Conservation (phyloP, 2,329 filamentous ascomycete species). For the Fusarium buharicum region DNA sequence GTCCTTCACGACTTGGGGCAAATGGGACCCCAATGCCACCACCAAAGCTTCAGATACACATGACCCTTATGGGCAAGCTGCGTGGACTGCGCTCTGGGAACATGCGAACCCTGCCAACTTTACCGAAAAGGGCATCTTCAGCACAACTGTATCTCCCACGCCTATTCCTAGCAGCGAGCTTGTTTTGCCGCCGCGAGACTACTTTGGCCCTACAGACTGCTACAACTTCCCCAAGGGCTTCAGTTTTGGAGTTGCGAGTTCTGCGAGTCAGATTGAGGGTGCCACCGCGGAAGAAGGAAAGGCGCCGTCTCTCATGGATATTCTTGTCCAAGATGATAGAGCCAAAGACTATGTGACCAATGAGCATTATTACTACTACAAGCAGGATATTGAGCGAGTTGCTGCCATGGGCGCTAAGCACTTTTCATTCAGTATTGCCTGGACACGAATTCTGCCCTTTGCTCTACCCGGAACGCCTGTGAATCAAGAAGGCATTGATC, state of each 20-base stretch:
- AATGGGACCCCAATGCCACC: conserved; percentile 49
- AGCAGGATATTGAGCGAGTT: conserved; percentile 65
- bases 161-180: conserved; percentile 65
- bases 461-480: conserved; percentile 60
- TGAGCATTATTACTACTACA: conserved; percentile 66
- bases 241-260: conserved; percentile 59
- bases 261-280: conserved; percentile 59
- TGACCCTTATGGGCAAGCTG: conserved; percentile 47
- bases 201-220: conserved; percentile 60
- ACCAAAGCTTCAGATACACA: conserved; percentile 44
- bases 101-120: conserved; percentile 50
- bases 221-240: conserved; percentile 62
- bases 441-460: conserved; percentile 64
- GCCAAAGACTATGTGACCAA: conserved; percentile 54
- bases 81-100: conserved; percentile 50
- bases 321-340: conserved; percentile 46
- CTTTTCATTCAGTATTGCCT: conserved; percentile 64
- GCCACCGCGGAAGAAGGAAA: conserved; percentile 58
- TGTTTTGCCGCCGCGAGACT: conserved; percentile 63
- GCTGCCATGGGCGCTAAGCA: conserved; percentile 62
- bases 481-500: conserved; percentile 61
- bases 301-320: conserved; percentile 56
- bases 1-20: conserved; percentile 50
- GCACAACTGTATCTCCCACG: conserved; percentile 65
- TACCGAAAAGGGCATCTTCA: conserved; percentile 46